Evolutionary conservation across 1,284 basidiomycete species (phyloP).

Genomic region (Porodaedalea pini): DNA sequence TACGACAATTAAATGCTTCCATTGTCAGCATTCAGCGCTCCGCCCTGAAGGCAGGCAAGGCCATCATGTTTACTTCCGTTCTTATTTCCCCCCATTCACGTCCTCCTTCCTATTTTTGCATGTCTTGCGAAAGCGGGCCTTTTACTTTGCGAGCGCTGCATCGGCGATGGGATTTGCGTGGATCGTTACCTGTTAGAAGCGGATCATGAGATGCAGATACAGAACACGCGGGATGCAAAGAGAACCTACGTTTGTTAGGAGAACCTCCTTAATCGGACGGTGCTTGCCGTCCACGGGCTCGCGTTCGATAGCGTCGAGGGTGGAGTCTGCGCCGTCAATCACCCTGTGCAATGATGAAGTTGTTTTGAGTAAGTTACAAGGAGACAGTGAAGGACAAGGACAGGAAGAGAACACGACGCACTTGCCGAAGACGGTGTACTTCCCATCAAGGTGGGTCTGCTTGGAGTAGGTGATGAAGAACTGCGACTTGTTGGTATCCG

Average conservation of each 20-base stretch:
- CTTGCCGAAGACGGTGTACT: conserved; percentile 92
- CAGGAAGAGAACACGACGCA: conserved; percentile 25
- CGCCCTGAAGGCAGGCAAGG: too few species aligned
- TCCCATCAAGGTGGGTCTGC: conserved; percentile 87
- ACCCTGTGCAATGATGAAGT: conserved; percentile 41
- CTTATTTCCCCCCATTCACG: not conserved
- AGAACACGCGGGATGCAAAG: not conserved
- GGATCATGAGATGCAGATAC: conserved; percentile 12
- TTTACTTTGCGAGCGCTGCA: conserved; percentile 39
- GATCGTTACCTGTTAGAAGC: conserved; percentile 67
- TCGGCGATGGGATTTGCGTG: conserved; percentile 95
- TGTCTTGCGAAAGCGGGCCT: not conserved
- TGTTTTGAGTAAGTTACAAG: not conserved
- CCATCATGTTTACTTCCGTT: not conserved
- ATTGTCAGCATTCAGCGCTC: too few species aligned
- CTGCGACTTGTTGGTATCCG: conserved; percentile 91
- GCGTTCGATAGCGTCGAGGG: conserved; percentile 86
- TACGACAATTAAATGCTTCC: too few species aligned
- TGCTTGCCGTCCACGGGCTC: conserved; percentile 90
- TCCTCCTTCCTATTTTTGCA: not conserved
- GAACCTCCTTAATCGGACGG: conserved; percentile 82
- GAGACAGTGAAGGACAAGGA: not conserved
- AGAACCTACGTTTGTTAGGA: conserved; percentile 47
- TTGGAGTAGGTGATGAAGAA: conserved; percentile 94
- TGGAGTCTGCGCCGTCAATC: conserved; percentile 90